Base-by-base conservation (phyloP, 176 grass and related monocot genomes). In the Carex scoparia region DNA sequence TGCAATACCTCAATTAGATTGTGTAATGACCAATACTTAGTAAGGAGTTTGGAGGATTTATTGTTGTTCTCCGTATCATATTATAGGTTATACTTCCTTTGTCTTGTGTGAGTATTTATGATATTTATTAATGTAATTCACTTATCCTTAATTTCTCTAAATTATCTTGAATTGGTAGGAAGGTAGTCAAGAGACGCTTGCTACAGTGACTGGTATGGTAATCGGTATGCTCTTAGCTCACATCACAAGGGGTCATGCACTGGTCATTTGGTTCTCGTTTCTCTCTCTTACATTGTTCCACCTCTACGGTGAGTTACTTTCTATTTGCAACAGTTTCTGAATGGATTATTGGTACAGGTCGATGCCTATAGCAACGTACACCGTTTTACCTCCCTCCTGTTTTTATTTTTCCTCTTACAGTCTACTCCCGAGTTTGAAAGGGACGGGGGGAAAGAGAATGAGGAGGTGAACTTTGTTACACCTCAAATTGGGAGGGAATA, bases 141-240 rank as follows among this genome's bases (percentile, higher is more conserved):
- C 65, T 70, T 32, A 12, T 70, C 40, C 28, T 70, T 80, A 80
- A 80, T 19, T 18, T 12, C 37, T 81, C 54, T 63, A 9, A 57
- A 46, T 44, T 65, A 59, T 65, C 19, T 77, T 28, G 15, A 78
- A 57, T 78, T 78, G 74, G 89, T 65, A 98, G 93, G 95, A 98
- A 61, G 89, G 95, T 69, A 98, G 95, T 86, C 95, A 98, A 85
- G 95, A 98, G 84, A 98, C 95, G 81, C 85, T 98, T 64, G 95
- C 91, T 68, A 98, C 95, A 61, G 93, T 98, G 95, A 83, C 81
- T 62, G 95, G 95, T 35, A 98, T 95, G 95, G 88, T 89, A 67
- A 37, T 98, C 51, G 95, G 95, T 49, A 98, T 98, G 95, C 69
- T 95, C 44, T 61, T 98, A 79, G 89, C 95, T 82, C 90, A 95